These are phyloP conservation scores for Nigrospora osmanthi DNA, from an alignment of 2,329 filamentous ascomycete genomes.

Conservation along the genomic window DNA sequence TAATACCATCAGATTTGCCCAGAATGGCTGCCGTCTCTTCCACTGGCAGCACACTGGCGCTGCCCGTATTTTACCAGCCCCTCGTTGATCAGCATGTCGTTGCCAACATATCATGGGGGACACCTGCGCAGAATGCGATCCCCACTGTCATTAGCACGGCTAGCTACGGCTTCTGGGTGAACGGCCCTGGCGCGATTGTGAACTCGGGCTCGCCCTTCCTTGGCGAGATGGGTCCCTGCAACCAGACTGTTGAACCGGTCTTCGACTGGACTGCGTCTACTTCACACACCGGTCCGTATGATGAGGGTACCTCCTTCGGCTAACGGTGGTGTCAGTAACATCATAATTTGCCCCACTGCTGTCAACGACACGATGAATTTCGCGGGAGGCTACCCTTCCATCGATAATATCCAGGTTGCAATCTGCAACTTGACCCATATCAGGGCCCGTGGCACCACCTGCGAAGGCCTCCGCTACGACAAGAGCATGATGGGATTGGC, in stretches of 20 bases:
- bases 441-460: not conserved
- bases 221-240: conserved; percentile 1
- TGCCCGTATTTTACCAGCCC: conserved; percentile 2
- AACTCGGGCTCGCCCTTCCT: conserved; percentile 4
- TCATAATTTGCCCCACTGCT: not conserved
- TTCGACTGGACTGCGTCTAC: conserved; percentile 2
- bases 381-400: not conserved
- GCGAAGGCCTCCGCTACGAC: conserved; percentile 1
- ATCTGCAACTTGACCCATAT: conserved; percentile 1
- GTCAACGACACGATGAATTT: conserved; percentile 4
- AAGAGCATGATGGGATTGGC: conserved; percentile 4
- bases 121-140: not conserved
- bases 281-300: not conserved
- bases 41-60: conserved; percentile 1
- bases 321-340: conserved; percentile 3
- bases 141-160: conserved; percentile 3
- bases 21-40: conserved; percentile 7
- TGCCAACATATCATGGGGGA: conserved; percentile 4
- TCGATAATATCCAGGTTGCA: conserved; percentile 2
- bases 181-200: conserved; percentile 1
- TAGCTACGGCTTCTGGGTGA: conserved; percentile 3
- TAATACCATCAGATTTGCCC: not conserved
- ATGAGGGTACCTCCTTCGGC: not conserved
- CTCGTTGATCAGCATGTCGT: conserved; percentile 1
- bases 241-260: not conserved